Conservation (phyloP, 1,139 yeast species). For the Kodamaea plutei region DNA sequence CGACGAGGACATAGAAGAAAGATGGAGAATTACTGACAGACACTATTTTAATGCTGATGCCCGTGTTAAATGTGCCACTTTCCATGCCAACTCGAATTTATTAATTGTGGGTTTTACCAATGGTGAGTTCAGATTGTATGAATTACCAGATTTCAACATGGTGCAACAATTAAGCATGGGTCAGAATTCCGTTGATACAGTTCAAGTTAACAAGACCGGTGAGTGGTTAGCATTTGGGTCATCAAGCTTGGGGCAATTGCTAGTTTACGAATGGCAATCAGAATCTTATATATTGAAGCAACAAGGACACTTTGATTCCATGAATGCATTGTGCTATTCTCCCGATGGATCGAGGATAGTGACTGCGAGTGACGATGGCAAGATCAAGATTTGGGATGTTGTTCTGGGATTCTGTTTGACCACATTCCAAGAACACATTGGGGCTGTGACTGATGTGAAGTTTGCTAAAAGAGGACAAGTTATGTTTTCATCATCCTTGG, state of each 20-base stretch:
- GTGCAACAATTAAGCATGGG: constrained; percentile 92
- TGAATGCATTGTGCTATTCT: constrained; percentile 79
- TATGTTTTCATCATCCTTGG: constrained; percentile 83
- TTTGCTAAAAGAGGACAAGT: constrained; percentile 90
- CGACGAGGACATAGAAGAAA: constrained; percentile 26
- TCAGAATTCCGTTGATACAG: constrained; percentile 81
- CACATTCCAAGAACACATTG: constrained; percentile 86
- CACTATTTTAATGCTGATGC: constrained; percentile 72
- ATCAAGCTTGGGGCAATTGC: constrained; percentile 80
- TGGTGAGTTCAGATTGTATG: constrained; percentile 93
- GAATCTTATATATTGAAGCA: constrained; percentile 93
- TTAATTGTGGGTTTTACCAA: constrained; percentile 86
- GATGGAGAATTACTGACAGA: constrained; percentile 83
- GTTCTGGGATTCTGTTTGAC: constrained; percentile 88
- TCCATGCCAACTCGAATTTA: constrained; percentile 67
- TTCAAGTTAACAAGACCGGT: constrained; percentile 74
- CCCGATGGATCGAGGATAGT: constrained; percentile 94
- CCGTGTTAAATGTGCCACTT: constrained; percentile 74
- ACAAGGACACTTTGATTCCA: constrained; percentile 93
- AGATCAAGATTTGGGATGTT: constrained; percentile 94
- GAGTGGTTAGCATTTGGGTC: constrained; percentile 99
- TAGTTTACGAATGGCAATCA: constrained; percentile 98
- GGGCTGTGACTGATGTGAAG: constrained; percentile 83
- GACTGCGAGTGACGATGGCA: constrained; percentile 96
- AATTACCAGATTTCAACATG: constrained; percentile 64